A percentile compares a stretch with the other conserved stretches of the same genome.
Evolutionary conservation across 2,329 filamentous ascomycete species (phyloP).

Genomic region (Geosmithia morbida): DNA sequence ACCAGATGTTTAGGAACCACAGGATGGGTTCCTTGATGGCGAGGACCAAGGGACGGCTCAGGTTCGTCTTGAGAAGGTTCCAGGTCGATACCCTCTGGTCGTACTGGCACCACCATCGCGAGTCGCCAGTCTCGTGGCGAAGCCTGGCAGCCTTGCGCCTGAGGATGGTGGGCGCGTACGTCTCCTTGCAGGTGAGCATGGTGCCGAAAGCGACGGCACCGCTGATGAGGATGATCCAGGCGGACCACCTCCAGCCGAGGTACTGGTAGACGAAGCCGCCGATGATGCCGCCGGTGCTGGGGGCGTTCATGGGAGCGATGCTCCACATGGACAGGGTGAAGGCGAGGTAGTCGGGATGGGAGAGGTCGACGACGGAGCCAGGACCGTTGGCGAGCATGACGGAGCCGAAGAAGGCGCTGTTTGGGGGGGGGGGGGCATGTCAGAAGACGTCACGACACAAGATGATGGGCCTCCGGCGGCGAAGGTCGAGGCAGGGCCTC

Average conservation of each 20-base stretch:
- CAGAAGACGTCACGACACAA: neutral
- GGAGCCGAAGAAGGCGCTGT: conserved; percentile 38
- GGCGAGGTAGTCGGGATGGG: conserved; percentile 65
- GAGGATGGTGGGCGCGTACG: conserved; percentile 59
- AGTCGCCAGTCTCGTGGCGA: conserved; percentile 55
- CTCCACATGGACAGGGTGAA: conserved; percentile 74
- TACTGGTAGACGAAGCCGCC: conserved; percentile 58
- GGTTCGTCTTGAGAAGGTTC: conserved; percentile 56
- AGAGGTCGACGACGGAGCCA: conserved; percentile 71
- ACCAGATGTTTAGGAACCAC: conserved; percentile 53
- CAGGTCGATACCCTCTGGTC: conserved; percentile 54
- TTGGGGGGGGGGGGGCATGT: neutral
- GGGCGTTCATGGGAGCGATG: conserved; percentile 75
- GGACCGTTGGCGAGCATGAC: conserved; percentile 76
- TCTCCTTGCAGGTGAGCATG: conserved; percentile 53
- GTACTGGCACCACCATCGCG: conserved; percentile 66
- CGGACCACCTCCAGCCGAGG: conserved; percentile 78
- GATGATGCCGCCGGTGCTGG: conserved; percentile 50
- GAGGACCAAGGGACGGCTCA: conserved; percentile 66
- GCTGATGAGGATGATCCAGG: conserved; percentile 67
- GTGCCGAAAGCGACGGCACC: conserved; percentile 45
- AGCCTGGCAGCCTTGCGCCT: conserved; percentile 48
- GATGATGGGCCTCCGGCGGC: too few relatives aligned
- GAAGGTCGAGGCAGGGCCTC: too few relatives aligned
- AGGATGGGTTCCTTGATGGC: conserved; percentile 70